Base-by-base conservation (phyloP, 148 eudicot species). In the Mesembryanthemum crystallinum region DNA sequence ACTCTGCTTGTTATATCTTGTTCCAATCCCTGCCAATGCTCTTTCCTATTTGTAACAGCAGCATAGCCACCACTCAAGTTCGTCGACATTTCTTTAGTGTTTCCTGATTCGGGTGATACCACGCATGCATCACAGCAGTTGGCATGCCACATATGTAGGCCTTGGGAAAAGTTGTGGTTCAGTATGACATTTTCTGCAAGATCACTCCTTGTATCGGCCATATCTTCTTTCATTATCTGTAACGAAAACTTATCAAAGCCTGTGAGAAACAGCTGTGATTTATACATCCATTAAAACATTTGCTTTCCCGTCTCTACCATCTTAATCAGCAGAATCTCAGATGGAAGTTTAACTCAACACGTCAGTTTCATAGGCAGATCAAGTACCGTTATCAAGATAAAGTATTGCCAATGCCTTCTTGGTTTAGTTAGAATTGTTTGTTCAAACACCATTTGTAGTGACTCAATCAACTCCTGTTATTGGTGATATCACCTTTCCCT, bases 91-190 rank as follows among this genome's bases (percentile, higher is more conserved):
- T 81, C 82, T 79, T 84, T 77, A 35, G 63, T 18, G 28, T 70
- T 25, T 52, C 73, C 80, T 18, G 85, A 72, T 62, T 81, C 86
- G n/a, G 88, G 29, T 42, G 90, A 81, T 54, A 85, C 89, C 42
- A 92, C 79, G 62, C 72, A 86, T 24, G 83, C 90, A 21, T 89
- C 75, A 66, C 99, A 95, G 75, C 85, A 71, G 77, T 95, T 92
- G 25, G 93, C 86, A 57, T 83, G 83, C 99, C 99, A 95, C n/a
- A 77, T 77, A 73, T 88, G 80, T 73, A 92, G 82, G 55, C 92
- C 97, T 77, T 77, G 89, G 10, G 88, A 81, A 80, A 92, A 95
- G 82, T 95, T 83, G 77, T 95, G 93, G 85, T 92, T 95, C 59
- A 71, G 80, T 67, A 95, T 70, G 76, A 95, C 57, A 72, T 95